Evolutionary conservation across 2,329 filamentous ascomycete genomes (phyloP).

Genomic region (Penicillium sp.): DNA sequence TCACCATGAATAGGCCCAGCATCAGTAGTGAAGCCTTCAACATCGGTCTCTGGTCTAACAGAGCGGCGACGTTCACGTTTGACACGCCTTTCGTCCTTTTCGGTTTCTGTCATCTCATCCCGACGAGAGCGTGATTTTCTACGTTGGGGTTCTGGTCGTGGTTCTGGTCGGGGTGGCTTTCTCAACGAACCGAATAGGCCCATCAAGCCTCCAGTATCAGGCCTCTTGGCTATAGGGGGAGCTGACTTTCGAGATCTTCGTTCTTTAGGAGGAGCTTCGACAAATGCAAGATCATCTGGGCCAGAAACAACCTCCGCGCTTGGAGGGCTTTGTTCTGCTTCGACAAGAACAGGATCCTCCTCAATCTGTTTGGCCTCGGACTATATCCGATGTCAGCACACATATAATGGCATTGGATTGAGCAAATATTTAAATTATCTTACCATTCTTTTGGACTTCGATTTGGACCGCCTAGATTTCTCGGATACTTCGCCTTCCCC

Average conservation of each 20-base stretch:
- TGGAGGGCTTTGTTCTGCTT: conserved; percentile 45
- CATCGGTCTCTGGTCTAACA: conserved; percentile 46
- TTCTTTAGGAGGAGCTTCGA: conserved; percentile 47
- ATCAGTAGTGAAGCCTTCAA: conserved; percentile 44
- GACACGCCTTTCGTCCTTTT: conserved; percentile 30
- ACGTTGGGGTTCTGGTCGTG: conserved; percentile 32
- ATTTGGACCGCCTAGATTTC: conserved; percentile 13
- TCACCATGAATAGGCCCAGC: conserved; percentile 35
- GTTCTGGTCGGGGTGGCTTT: conserved; percentile 29
- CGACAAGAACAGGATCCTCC: conserved; percentile 55
- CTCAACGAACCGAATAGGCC: conserved; percentile 57
- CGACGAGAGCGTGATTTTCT: conserved; percentile 35
- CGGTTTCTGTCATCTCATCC: conserved; percentile 35
- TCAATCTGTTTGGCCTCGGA: conserved; percentile 14
- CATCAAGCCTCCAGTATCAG: conserved; percentile 52
- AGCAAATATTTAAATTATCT: neutral
- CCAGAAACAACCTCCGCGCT: conserved; percentile 43
- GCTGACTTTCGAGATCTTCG: conserved; percentile 58
- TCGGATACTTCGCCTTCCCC: conserved; percentile 31
- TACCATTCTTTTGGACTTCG: conserved; percentile 12
- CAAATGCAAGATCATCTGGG: conserved; percentile 50
- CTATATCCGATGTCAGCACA: conserved; percentile 6
- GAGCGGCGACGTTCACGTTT: conserved; percentile 37
- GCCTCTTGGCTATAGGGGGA: conserved; percentile 56
- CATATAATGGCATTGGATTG: neutral